phyloP scores from a whole-genome alignment of 129 eudicot genomes.

The Ambrosia artemisiifolia region DNA sequence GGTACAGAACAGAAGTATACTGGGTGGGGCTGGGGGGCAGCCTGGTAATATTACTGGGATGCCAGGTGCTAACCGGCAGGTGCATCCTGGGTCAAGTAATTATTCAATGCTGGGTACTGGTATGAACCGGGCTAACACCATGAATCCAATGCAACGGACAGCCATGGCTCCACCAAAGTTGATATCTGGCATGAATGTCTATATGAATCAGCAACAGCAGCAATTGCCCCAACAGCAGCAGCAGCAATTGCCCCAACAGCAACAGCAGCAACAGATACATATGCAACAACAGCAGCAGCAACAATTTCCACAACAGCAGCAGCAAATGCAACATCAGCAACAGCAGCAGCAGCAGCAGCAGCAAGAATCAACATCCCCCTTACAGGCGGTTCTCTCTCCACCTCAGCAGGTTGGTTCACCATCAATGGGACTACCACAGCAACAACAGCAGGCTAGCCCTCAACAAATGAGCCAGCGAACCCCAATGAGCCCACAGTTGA shows the following conservation, averaged over 20 bases:
- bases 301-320: conserved; percentile 36
- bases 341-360: conserved; percentile 58
- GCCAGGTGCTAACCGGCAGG: conserved; percentile 66
- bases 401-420: conserved; percentile 86
- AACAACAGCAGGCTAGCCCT: conserved; percentile 45
- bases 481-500: conserved; percentile 95
- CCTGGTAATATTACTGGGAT: conserved; percentile 43
- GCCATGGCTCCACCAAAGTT: conserved; percentile 73
- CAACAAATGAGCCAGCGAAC: conserved; percentile 82
- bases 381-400: conserved; percentile 73
- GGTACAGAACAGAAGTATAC: conserved; percentile 45
- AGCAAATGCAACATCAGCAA: conserved; percentile 28
- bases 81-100: conserved; percentile 65
- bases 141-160: conserved; percentile 69
- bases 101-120: conserved; percentile 72
- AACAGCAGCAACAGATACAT: conserved; percentile 25
- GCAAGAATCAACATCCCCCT: conserved; percentile 64
- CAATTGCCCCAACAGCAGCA: too few relatives aligned
- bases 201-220: conserved; percentile 74
- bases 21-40: conserved; percentile 50
- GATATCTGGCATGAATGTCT: conserved; percentile 58
- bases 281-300: conserved; percentile 42
- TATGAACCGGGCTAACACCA: conserved; percentile 48
- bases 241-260: conserved; percentile 54
- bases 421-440: conserved; percentile 54